Evolutionary conservation across 73 alveolate species (phyloP).

Genomic region (Paramecium tetraurelia): DNA sequence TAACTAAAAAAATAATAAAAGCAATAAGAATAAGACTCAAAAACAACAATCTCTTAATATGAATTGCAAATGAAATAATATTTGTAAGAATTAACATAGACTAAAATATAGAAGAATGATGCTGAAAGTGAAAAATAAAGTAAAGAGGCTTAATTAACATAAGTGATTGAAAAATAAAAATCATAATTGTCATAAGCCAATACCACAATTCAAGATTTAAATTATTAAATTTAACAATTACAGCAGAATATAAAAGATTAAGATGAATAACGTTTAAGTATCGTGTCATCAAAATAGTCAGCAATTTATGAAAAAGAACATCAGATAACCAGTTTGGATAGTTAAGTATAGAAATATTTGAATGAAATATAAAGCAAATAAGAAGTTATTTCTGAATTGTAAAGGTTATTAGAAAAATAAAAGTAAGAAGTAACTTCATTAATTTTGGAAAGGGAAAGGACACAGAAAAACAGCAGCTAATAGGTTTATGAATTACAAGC

Average conservation of each 20-base stretch:
- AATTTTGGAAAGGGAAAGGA: background rate
- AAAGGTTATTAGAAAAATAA: background rate
- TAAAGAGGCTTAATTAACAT: background rate
- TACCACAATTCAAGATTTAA: background rate
- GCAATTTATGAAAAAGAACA: background rate
- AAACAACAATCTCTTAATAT: background rate
- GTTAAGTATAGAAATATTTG: background rate
- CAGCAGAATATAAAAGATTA: background rate
- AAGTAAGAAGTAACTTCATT: background rate
- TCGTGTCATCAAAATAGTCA: background rate
- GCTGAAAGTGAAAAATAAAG: slow-evolving; percentile 1
- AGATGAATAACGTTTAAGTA: background rate
- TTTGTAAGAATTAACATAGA: background rate
- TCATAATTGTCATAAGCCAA: background rate
- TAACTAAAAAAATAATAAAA: background rate
- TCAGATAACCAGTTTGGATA: background rate
- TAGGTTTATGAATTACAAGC: background rate
- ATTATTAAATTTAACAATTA: background rate
- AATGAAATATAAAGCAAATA: background rate
- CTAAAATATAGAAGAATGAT: background rate
- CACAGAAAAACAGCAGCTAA: background rate
- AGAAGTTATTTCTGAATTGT: background rate
- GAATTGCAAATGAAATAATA: background rate
- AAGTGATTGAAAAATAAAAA: background rate
- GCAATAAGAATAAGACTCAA: background rate